Percentiles rank a stretch among this genome's conserved stretches.
phyloP scores from a whole-genome alignment of 192 early-diverging fungal species.

The Entophlyctis luteolus region DNA sequence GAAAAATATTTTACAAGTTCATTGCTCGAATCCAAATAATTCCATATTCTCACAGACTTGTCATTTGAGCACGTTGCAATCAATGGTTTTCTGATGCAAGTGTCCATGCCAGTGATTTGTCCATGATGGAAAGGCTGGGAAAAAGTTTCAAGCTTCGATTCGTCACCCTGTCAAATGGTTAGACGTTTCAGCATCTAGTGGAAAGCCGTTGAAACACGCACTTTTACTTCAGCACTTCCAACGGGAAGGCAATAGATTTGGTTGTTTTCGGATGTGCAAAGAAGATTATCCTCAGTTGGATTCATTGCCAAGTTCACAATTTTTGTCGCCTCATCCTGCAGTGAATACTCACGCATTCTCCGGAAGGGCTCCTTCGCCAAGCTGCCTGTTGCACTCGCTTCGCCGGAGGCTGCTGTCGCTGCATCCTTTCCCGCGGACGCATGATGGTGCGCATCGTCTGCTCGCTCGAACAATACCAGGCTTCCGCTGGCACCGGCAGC shows the following conservation, averaged over 20 bases:
- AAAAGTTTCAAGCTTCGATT: conserved; percentile 50
- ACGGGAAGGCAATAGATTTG: conserved; percentile 43
- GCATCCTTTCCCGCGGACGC: conserved; percentile 5
- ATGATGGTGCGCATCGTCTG: conserved; percentile 27
- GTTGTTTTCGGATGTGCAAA: conserved; percentile 40
- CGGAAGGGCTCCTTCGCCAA: conserved; percentile 37
- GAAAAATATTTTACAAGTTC: conserved; percentile 62
- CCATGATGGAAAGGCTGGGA: conserved; percentile 58
- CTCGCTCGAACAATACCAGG: conserved; percentile 42
- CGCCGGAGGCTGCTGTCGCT: neutral
- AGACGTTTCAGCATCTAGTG: neutral
- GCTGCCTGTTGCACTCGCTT: neutral
- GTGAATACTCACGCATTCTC: conserved; percentile 41
- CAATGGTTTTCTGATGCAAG: conserved; percentile 55
- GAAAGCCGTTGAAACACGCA: neutral
- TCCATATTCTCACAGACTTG: conserved; percentile 60
- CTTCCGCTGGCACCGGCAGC: conserved; percentile 35
- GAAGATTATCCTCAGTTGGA: conserved; percentile 48
- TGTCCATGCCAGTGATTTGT: conserved; percentile 51
- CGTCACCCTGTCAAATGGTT: conserved; percentile 39
- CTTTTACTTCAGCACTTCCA: conserved; percentile 42
- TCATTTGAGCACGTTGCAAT: conserved; percentile 55
- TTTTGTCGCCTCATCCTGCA: conserved; percentile 36
- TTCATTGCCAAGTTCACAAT: conserved; percentile 47
- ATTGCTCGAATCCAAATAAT: conserved; percentile 52